Conservation (phyloP, 495 filamentous ascomycete species). For the Aspergillus hancockii region DNA sequence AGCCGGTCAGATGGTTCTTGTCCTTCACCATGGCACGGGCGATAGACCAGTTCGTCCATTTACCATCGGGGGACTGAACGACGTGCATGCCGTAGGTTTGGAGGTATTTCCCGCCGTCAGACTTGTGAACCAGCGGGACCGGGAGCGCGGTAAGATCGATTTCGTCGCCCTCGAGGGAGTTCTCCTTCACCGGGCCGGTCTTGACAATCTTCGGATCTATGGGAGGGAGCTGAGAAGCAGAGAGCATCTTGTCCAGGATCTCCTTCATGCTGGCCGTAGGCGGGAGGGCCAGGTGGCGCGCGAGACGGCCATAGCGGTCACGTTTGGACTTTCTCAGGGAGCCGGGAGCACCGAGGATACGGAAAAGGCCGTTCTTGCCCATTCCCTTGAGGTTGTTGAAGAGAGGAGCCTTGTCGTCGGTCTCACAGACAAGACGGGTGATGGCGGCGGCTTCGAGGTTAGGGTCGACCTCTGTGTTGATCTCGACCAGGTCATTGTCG, state of each 20-base stretch:
- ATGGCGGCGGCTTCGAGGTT: conserved; percentile 39
- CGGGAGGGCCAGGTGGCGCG: conserved; percentile 30
- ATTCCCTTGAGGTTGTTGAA: conserved; percentile 40
- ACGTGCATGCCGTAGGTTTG: conserved; percentile 43
- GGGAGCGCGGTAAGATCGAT: conserved; percentile 38
- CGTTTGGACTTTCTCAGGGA: conserved; percentile 24
- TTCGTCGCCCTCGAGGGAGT: conserved; percentile 29
- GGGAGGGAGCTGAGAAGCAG: conserved; percentile 21
- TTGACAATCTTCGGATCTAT: conserved; percentile 28
- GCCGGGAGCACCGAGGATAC: conserved; percentile 40
- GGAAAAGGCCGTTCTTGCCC: conserved; percentile 32
- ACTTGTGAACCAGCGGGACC: conserved; percentile 33
- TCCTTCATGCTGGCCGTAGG: conserved; percentile 27
- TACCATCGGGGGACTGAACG: conserved; percentile 34
- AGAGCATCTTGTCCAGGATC: conserved; percentile 32
- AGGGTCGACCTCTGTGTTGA: conserved; percentile 33
- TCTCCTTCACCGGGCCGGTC: conserved; percentile 35
- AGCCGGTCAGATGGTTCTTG: conserved; percentile 29
- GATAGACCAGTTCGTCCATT: conserved; percentile 46
- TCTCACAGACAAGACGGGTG: conserved; percentile 37
- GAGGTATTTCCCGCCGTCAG: conserved; percentile 41
- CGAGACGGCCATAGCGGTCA: conserved; percentile 32
- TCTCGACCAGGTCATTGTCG: conserved; percentile 36
- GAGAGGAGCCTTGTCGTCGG: conserved; percentile 37
- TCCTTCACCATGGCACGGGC: conserved; percentile 40